These are phyloP conservation scores for Yamadazyma phyllophila DNA, from an alignment of 805 yeast genomes.

Conservation along the genomic window DNA sequence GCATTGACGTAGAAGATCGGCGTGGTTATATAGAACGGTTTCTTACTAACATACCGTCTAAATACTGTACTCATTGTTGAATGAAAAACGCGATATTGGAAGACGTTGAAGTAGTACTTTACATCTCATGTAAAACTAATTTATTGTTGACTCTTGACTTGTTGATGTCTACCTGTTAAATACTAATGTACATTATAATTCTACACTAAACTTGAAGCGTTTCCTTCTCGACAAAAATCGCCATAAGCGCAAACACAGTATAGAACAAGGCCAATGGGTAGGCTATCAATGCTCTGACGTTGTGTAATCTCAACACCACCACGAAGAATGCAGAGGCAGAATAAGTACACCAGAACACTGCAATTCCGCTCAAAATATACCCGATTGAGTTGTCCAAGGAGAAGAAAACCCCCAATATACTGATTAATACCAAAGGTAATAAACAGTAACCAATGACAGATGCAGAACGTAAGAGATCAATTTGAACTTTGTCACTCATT, in stretches of 20 bases:
- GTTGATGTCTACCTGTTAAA: no score
- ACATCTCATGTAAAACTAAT: no score
- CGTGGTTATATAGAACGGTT: slow-evolving; percentile 58
- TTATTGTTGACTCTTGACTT: no score
- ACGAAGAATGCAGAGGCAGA: slow-evolving; percentile 93
- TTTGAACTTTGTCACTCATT: slow-evolving; percentile 68
- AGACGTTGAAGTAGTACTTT: no score
- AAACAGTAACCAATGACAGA: slow-evolving; percentile 93
- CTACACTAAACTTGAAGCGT: slow-evolving; percentile 1
- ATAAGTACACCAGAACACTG: slow-evolving; percentile 87
- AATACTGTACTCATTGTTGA: neutral
- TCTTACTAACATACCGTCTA: neutral
- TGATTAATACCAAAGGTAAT: slow-evolving; percentile 78
- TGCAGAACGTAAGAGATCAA: slow-evolving; percentile 70
- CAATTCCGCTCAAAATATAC: slow-evolving; percentile 60
- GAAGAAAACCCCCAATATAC: slow-evolving; percentile 66
- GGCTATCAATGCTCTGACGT: slow-evolving; percentile 87
- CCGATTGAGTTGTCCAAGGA: slow-evolving; percentile 74
- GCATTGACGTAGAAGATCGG: slow-evolving; percentile 98
- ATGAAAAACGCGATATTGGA: neutral
- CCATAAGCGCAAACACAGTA: slow-evolving; percentile 93
- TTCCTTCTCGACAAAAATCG: slow-evolving; percentile 65
- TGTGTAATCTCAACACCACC: slow-evolving; percentile 74
- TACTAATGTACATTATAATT: neutral
- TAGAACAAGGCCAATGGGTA: slow-evolving; percentile 90